phyloP scores from a whole-genome alignment of 495 filamentous ascomycete species.

The Cairneyella variabilis region DNA sequence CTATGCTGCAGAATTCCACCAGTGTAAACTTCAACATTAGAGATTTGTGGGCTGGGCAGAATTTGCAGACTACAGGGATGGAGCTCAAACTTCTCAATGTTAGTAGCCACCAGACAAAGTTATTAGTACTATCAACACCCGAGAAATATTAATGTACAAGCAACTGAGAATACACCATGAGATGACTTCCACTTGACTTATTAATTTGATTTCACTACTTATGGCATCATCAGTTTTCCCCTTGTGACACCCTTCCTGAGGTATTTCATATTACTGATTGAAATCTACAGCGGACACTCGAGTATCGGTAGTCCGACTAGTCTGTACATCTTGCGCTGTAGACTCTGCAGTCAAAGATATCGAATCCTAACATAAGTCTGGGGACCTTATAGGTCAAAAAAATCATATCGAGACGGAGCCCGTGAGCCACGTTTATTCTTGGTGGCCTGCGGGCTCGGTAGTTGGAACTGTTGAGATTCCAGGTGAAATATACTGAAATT shows the following conservation, averaged over 20 bases:
- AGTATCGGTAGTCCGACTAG: too few relatives aligned
- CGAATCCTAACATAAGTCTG: too few relatives aligned
- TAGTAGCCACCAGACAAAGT: constrained; percentile 1
- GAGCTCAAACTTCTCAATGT: constrained; percentile 1
- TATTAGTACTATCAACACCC: background rate
- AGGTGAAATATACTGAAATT: too few relatives aligned
- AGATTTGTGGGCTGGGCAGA: constrained; percentile 1
- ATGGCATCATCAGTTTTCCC: too few relatives aligned
- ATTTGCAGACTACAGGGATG: background rate
- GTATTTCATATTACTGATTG: background rate
- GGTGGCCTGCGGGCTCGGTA: too few relatives aligned
- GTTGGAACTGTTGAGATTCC: too few relatives aligned
- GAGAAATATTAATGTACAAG: constrained; percentile 3
- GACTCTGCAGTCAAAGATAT: too few relatives aligned
- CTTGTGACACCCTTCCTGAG: background rate
- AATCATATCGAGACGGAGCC: too few relatives aligned
- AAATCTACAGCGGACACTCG: too few relatives aligned
- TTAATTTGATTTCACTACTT: background rate
- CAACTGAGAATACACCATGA: background rate
- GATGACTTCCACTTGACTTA: background rate
- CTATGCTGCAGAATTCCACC: background rate
- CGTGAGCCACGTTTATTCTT: too few relatives aligned
- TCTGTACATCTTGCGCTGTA: too few relatives aligned
- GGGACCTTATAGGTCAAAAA: too few relatives aligned
- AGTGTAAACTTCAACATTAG: background rate